Base-by-base conservation (phyloP, 1,284 basidiomycete species). In the Cryptococcus jaspeensis region DNA sequence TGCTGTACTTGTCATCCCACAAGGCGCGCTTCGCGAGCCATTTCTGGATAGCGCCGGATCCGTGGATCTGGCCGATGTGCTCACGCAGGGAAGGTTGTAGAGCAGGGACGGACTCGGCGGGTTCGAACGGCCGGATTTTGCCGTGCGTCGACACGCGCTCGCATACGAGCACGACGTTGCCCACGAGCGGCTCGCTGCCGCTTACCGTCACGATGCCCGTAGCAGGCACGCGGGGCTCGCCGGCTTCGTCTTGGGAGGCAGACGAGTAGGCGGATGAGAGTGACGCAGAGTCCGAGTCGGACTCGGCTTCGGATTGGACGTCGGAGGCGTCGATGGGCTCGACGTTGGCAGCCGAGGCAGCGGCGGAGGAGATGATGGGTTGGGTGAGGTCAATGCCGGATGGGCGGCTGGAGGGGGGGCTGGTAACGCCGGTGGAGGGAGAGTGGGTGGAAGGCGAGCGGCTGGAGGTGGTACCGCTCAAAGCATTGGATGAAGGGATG, bases 131-230 rank as follows among this genome's bases (percentile, higher is more conserved):
- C 6, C 92, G 83, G 11, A 93, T 83, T 6, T 84, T 76, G 6
- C 94, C 94, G 36, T 83, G 82, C 1, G 87, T 87, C 23, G 87
- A 86, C 12, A 97, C 85, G 6, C 94, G 84, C 75, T 97, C 92
- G n/a, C 92, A 83, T 56, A 97, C 87, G 80, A 88, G 87, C 52
- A 80, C 76, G 7, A 42, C 49, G 1, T 55, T 46, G 32, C 75
- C 65, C 39, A 72, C 72, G 5, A 52, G 42, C 0, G 75, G 76
- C 50, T 72, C 68, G 2, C 43, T 52, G 2, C 76, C 77, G 0
- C 57, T 63, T 5, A 77, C 73, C 2, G 64, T 69, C 42, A 77
- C 67, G 13, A 69, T 53, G 2, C 66, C 65, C 37, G 38, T 65
- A 35, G 41, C 49, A 8, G 52, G 55, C 9, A 42, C 42, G n/a